Percentiles rank a stretch among this genome's conserved stretches.
These are phyloP conservation scores for Canna indica DNA, from an alignment of 176 grass and related monocot species.

Conservation along the genomic window DNA sequence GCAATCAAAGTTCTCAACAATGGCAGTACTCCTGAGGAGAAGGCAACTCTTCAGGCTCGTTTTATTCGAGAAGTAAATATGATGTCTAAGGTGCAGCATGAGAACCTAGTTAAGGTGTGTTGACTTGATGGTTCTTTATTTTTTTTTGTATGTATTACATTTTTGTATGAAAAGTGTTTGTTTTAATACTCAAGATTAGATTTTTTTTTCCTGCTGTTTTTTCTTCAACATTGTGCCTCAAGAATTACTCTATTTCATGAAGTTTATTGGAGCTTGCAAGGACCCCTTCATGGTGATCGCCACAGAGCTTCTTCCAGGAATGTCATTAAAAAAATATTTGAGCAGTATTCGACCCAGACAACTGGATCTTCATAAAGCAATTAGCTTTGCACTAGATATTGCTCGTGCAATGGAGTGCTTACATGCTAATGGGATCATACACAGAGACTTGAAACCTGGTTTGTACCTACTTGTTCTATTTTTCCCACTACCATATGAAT, in stretches of 20 bases:
- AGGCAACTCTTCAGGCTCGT: conserved; percentile 27
- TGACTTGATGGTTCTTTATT: not conserved
- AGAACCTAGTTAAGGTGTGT: conserved; percentile 47
- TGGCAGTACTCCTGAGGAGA: conserved; percentile 36
- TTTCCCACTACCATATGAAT: not conserved
- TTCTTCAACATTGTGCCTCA: not conserved
- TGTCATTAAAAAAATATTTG: conserved; percentile 47
- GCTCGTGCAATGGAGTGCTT: conserved; percentile 47
- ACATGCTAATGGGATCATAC: conserved; percentile 56
- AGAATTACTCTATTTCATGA: conserved; percentile 17
- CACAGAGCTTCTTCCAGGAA: conserved; percentile 35
- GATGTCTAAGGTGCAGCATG: conserved; percentile 53
- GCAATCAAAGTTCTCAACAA: conserved; percentile 48
- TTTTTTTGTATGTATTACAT: not conserved
- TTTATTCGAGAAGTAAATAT: conserved; percentile 57
- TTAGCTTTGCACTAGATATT: conserved; percentile 44
- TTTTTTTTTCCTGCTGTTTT: not conserved
- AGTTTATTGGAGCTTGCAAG: conserved; percentile 62
- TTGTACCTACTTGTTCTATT: conserved; percentile 4
- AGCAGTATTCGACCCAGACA: conserved; percentile 34
- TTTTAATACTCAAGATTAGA: not conserved
- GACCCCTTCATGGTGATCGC: conserved; percentile 50
- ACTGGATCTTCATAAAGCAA: conserved; percentile 31
- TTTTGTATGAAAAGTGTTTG: not conserved
- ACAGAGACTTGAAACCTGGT: conserved; percentile 47